These are phyloP conservation scores for Arabidopsis lyrata DNA, from an alignment of 441 rosid genomes.

Conservation along the genomic window DNA sequence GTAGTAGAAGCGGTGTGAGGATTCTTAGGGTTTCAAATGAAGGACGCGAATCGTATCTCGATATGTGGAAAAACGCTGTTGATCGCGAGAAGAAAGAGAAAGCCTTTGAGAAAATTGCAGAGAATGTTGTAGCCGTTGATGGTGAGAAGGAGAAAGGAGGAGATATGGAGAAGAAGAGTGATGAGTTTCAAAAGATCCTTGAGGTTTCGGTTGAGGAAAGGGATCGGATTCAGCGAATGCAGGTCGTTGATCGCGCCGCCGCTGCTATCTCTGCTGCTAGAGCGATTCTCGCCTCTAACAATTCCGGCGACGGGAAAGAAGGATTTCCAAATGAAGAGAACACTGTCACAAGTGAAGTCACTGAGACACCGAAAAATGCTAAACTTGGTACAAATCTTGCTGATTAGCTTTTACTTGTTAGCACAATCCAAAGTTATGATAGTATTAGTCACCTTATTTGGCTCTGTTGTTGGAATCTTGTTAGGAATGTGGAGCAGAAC, in stretches of 20 bases:
- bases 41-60: slow-evolving; percentile 67
- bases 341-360: slow-evolving; percentile 6
- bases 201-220: slow-evolving; percentile 79
- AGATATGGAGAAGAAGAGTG: slow-evolving; percentile 73
- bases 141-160: slow-evolving; percentile 29
- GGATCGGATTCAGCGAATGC: slow-evolving; percentile 81
- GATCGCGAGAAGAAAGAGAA: slow-evolving; percentile 73
- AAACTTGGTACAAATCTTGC: slow-evolving; percentile 14
- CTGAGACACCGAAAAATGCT: slow-evolving; percentile 26
- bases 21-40: slow-evolving; percentile 52
- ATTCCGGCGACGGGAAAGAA: slow-evolving; percentile 34
- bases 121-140: slow-evolving; percentile 27
- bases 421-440: background rate
- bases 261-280: slow-evolving; percentile 86
- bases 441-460: slow-evolving; percentile 2
- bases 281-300: slow-evolving; percentile 58
- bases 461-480: slow-evolving; percentile 9
- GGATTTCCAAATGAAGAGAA: slow-evolving; percentile 23
- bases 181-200: slow-evolving; percentile 75
- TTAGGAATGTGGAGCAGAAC: slow-evolving; percentile 55
- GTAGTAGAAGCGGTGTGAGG: slow-evolving; percentile 5
- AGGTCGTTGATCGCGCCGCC: slow-evolving; percentile 85
- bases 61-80: slow-evolving; percentile 84
- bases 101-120: slow-evolving; percentile 66
- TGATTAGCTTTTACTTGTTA: background rate